Evolutionary conservation across 2,329 filamentous ascomycete species (phyloP), one percentile per base, ranked within the genome.

Genomic region (Rasamsonia emersonii): DNA sequence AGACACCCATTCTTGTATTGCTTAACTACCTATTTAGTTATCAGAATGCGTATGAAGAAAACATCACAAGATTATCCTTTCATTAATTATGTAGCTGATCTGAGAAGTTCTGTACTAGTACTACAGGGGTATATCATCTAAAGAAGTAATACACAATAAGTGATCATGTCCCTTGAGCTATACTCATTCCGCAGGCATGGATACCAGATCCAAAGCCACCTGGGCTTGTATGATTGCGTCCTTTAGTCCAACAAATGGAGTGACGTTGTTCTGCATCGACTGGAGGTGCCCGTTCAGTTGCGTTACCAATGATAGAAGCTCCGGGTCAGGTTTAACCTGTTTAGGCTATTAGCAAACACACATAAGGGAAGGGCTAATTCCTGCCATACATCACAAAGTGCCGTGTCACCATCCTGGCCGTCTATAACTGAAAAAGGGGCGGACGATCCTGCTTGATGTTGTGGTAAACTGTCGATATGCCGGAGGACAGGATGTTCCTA

Each of bases 221-320:
- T 60, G 51, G 10, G 60, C 54, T 23, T 56, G 52, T 21, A 44
- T 45, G 33, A 64, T 53, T 5, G 58, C 59, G 30, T 61, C 56
- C 7, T 45, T 47, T 19, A 64, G 41, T 3, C 56, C 59, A 21
- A 39, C 37, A 18, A 62, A 46, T 10, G 60, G 58, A 10, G 50
- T 48, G 2, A 49, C 51, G 33, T 66, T 66, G 32, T 44, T 57
- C 34, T 58, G 56, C 56, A 66, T 64, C 4, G 62, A 65, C 40
- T 53, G 51, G 11, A 66, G 50, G 50, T 66, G 62, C 20, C 48
- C 56, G 32, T 56, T 56, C 9, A 66, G 41, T 38, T 64, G 62
- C 30, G 51, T 54, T 36, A 64, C 43, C 24, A 65, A 39, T 15
- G 37, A 40, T 11, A 45, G 41, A 11, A 60, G 39, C 14, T 60